Conservation (phyloP, 495 filamentous ascomycete genomes). For the Annulohypoxylon moriforme region DNA sequence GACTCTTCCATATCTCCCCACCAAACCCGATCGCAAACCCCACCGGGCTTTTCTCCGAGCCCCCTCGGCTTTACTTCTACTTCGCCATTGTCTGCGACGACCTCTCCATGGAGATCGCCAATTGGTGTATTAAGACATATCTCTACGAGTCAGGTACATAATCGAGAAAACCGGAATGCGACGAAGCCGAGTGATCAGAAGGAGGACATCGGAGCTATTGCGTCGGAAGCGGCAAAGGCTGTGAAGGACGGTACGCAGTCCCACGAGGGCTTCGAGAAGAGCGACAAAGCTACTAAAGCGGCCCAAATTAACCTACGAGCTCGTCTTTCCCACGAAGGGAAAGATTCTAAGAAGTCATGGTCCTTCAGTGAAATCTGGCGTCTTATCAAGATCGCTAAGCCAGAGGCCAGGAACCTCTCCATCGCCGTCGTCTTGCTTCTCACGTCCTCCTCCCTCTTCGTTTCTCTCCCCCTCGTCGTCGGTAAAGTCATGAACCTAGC, state of each 20-base stretch:
- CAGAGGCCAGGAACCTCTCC: slow-evolving; percentile 81
- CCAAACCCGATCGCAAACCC: slow-evolving; percentile 30
- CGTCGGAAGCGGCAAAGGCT: slow-evolving; percentile 14
- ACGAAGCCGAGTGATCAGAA: slow-evolving; percentile 18
- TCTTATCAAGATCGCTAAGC: slow-evolving; percentile 86
- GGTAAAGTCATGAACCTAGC: slow-evolving; percentile 93
- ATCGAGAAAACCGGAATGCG: slow-evolving; percentile 19
- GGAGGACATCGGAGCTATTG: slow-evolving; percentile 3
- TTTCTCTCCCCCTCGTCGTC: slow-evolving; percentile 95
- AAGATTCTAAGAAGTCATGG: slow-evolving; percentile 62
- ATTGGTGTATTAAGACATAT: slow-evolving; percentile 20
- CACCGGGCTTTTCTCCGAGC: slow-evolving; percentile 36
- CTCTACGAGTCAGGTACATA: slow-evolving; percentile 16
- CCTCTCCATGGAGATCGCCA: slow-evolving; percentile 29
- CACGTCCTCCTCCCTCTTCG: slow-evolving; percentile 87
- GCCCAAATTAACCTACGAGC: slow-evolving; percentile 90
- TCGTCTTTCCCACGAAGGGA: slow-evolving; percentile 82
- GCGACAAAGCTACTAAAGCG: slow-evolving; percentile 85
- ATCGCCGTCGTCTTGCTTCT: slow-evolving; percentile 85
- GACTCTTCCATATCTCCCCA: slow-evolving; percentile 5
- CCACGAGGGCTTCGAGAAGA: slow-evolving; percentile 38
- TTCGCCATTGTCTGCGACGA: slow-evolving; percentile 14
- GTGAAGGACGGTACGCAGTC: slow-evolving; percentile 22
- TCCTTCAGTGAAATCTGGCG: slow-evolving; percentile 83
- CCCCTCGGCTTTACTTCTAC: slow-evolving; percentile 41